Evolutionary conservation across 2,329 filamentous ascomycete genomes (phyloP).

Genomic region (Penicillium aurantiogriseum): DNA sequence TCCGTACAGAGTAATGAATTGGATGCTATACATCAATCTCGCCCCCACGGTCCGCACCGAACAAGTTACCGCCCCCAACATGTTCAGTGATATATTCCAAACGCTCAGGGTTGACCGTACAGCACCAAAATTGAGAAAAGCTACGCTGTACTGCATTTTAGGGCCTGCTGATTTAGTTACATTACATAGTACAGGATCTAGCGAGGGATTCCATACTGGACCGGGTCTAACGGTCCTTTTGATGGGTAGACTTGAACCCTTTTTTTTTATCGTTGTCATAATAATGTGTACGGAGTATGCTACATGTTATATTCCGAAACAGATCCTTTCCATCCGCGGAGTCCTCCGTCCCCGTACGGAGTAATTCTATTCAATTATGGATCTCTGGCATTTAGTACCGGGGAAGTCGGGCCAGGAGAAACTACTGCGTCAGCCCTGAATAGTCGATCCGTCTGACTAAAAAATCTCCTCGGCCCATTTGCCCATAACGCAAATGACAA

Average conservation of each 20-base stretch:
- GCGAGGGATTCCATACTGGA: neutral
- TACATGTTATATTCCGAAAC: neutral
- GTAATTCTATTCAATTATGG: neutral
- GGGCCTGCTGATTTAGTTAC: neutral
- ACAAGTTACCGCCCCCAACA: neutral
- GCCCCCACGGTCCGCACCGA: neutral
- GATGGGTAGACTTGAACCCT: neutral
- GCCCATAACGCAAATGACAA: no score
- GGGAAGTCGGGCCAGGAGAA: constrained; percentile 5
- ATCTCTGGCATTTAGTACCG: neutral
- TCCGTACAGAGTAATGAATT: neutral
- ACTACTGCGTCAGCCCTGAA: neutral
- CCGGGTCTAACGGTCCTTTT: neutral
- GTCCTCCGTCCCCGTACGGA: neutral
- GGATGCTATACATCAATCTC: neutral
- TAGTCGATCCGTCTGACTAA: neutral
- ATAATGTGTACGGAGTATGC: neutral
- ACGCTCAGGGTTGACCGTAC: neutral
- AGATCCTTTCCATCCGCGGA: neutral
- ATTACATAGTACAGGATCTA: neutral
- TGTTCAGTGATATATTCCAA: neutral
- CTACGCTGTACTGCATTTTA: neutral
- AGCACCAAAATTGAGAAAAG: neutral
- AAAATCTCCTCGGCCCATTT: neutral
- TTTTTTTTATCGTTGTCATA: neutral